A percentile compares a stretch with the other conserved stretches of the same genome.
These are phyloP conservation scores for Lepraria neglecta DNA, from an alignment of 495 filamentous ascomycete genomes.

Conservation along the genomic window DNA sequence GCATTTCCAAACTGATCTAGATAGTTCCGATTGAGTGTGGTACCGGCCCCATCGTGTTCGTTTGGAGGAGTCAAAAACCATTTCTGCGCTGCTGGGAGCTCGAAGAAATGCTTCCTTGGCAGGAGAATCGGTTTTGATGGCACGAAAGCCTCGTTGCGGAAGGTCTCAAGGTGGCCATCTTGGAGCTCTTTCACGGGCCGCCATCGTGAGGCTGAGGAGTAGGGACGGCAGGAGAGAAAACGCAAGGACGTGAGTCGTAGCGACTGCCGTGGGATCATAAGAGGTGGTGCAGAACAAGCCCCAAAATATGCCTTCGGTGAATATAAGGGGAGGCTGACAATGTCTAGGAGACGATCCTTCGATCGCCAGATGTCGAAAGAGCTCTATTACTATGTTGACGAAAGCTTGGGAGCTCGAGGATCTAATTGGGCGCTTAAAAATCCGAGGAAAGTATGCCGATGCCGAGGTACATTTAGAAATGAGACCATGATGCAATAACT, in stretches of 20 bases:
- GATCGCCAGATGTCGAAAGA: no score
- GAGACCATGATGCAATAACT: no score
- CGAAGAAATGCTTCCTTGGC: conserved; percentile 38
- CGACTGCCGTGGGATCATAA: not conserved
- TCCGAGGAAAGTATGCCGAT: no score
- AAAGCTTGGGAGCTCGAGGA: no score
- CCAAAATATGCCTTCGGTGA: no score
- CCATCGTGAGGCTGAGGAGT: conserved; percentile 15
- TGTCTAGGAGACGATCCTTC: no score
- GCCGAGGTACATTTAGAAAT: no score
- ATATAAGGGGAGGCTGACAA: no score
- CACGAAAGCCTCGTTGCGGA: conserved; percentile 44
- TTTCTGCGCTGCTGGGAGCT: conserved; percentile 45
- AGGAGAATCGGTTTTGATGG: conserved; percentile 45
- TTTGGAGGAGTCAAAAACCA: conserved; percentile 44
- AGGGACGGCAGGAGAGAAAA: not conserved
- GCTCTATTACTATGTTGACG: no score
- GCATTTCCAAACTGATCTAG: conserved; percentile 44
- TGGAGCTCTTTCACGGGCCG: conserved; percentile 12
- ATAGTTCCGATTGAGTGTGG: conserved; percentile 43
- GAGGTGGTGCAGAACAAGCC: not conserved
- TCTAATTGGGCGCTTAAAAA: no score
- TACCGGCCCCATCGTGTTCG: conserved; percentile 10
- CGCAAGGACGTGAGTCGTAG: not conserved
- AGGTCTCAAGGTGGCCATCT: conserved; percentile 32